Percentiles rank a stretch among this genome's conserved stretches.
phyloP scores from a whole-genome alignment of 176 grass and related monocot genomes.

The Oryza meridionalis region DNA sequence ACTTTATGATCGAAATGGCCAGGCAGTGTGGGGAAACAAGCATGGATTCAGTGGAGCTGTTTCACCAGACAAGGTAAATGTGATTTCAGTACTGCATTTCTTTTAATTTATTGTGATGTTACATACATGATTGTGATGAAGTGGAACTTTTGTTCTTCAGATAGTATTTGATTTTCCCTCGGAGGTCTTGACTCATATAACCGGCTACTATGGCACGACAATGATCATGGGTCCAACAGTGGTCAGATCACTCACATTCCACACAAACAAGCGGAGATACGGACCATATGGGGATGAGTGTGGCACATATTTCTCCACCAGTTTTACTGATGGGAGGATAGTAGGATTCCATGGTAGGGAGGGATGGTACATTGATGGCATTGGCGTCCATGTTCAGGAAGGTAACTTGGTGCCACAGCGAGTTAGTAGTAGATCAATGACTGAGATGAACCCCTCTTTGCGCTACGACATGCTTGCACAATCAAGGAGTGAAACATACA shows the following conservation, averaged over 20 bases:
- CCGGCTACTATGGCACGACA: slow-evolving; percentile 67
- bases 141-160: slow-evolving; percentile 40
- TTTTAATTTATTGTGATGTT: background rate
- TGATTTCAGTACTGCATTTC: background rate
- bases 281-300: slow-evolving; percentile 84
- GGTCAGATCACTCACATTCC: slow-evolving; percentile 78
- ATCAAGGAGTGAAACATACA: slow-evolving; percentile 38
- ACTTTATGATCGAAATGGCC: slow-evolving; percentile 86
- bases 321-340: slow-evolving; percentile 65
- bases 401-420: slow-evolving; percentile 50
- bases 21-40: slow-evolving; percentile 95
- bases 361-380: slow-evolving; percentile 84
- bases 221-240: slow-evolving; percentile 86
- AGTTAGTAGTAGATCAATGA: slow-evolving; percentile 26
- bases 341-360: slow-evolving; percentile 88
- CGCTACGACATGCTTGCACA: slow-evolving; percentile 47
- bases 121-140: background rate
- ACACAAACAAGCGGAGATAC: slow-evolving; percentile 73
- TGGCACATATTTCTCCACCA: slow-evolving; percentile 85
- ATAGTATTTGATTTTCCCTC: slow-evolving; percentile 83
- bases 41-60: slow-evolving; percentile 76
- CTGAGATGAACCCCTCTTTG: slow-evolving; percentile 29
- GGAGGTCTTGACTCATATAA: slow-evolving; percentile 88
- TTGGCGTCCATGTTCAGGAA: slow-evolving; percentile 88
- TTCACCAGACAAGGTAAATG: slow-evolving; percentile 70